A percentile compares a stretch with the other conserved stretches of the same genome.
Conservation (phyloP, 441 rosid genomes). For the Erodium texanum region DNA sequence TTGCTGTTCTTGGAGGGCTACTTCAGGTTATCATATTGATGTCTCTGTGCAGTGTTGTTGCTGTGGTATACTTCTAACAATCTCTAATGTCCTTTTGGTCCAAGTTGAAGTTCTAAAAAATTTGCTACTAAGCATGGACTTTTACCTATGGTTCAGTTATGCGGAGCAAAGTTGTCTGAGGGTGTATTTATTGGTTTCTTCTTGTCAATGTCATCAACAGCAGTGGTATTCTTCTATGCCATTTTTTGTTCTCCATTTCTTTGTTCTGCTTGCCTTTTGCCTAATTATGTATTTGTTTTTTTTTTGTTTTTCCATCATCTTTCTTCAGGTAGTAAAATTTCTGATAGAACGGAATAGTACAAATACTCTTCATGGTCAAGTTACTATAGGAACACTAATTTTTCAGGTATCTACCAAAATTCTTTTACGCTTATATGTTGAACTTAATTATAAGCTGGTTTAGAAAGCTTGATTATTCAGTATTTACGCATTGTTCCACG, state of each 20-base stretch:
- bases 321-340: constrained; percentile 81
- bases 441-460: constrained; percentile 15
- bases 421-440: constrained; percentile 11
- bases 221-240: constrained; percentile 53
- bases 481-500: constrained; percentile 3
- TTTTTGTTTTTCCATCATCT: constrained; percentile 14
- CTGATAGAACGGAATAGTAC: constrained; percentile 65
- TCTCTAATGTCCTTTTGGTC: constrained; percentile 6
- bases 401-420: constrained; percentile 56
- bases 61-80: constrained; percentile 44
- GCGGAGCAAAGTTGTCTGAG: constrained; percentile 93
- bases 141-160: constrained; percentile 49
- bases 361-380: constrained; percentile 88
- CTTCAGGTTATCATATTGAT: constrained; percentile 77
- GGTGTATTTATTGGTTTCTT: constrained; percentile 91
- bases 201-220: constrained; percentile 95
- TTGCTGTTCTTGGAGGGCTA: constrained; percentile 88
- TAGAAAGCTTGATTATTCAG: constrained; percentile 5
- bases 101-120: constrained; percentile 7
- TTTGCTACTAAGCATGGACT: constrained; percentile 17
- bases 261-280: constrained; percentile 11
- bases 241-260: constrained; percentile 7
- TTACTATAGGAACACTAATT: constrained; percentile 89
- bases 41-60: constrained; percentile 64
- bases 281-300: constrained; percentile 3